Evolutionary conservation across 1,284 basidiomycete genomes (phyloP), one percentile per base, ranked within the genome.

Genomic region (Phaffia rhodozyma): DNA sequence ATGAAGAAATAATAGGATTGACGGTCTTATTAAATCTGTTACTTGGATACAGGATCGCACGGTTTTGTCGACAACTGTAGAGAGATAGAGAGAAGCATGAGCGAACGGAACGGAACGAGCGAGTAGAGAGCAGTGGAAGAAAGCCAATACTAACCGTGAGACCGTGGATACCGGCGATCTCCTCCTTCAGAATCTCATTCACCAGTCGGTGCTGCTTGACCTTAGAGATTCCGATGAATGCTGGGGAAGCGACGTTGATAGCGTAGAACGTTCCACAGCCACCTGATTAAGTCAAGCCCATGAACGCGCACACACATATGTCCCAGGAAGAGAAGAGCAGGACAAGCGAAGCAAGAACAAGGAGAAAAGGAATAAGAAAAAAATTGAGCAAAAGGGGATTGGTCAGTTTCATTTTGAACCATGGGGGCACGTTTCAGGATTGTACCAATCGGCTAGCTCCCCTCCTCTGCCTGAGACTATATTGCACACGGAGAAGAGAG

Each of bases 261-360:
- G 91, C 89, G 73, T 96, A 99, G 77, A 98, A 99, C 2, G 86
- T 83, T 16, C 94, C 96, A 73, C 94, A 98, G 34, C 94, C 94
- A 62, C 93, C 92, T 94, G 68, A 2, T n/a, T 48, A 7, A 2
- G 13, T 43, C 13, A 7, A 43, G 5, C 7, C 5, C 5, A 43
- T 58, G 32, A 27, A 65, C 32, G 55, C 58, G 57, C 18, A 38
- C 25, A 27, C 48, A 27, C 27, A 47, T 48, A 5, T 34, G 50
- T 20, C 25, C 23, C 9, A 66, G 27, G 57, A 30, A 49, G 32
- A 16, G 49, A 16, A 61, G 34, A 18, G 21, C 25, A 48, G 11
- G 47, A 48, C 43, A 48, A 20, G 18, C 23, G 16, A 30, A 27
- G 21, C 9, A n/a, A 5, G 25, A n/a, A 29, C 32, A 43, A 27